Evolutionary conservation across 2,329 filamentous ascomycete genomes (phyloP).

Genomic region (Aspergillus sojae): DNA sequence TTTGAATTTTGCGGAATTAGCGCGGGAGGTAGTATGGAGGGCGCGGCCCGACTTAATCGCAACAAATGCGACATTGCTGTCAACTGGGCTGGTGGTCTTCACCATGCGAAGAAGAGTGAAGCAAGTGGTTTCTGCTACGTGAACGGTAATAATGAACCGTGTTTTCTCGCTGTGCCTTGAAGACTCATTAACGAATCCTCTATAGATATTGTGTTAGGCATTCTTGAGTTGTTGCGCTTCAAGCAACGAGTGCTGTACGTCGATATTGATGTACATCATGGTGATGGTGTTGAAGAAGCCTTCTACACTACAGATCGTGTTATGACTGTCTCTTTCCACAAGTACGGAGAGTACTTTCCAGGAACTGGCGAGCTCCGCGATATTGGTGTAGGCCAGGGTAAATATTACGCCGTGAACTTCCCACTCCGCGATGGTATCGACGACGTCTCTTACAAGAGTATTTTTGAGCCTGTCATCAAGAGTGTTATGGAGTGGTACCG

Average conservation of each 20-base stretch:
- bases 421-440: conserved; percentile 70
- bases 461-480: conserved; percentile 69
- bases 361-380: conserved; percentile 70
- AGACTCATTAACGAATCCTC: conserved; percentile 17
- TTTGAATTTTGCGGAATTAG: conserved; percentile 73
- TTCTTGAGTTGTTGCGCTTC: conserved; percentile 65
- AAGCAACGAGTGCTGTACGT: conserved; percentile 68
- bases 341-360: conserved; percentile 73
- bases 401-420: conserved; percentile 71
- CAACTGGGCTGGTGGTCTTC: conserved; percentile 94
- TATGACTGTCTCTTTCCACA: conserved; percentile 73
- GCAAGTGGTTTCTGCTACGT: conserved; percentile 98
- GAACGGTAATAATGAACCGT: conserved; percentile 62
- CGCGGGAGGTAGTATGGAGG: conserved; percentile 71
- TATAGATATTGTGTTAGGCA: conserved; percentile 66
- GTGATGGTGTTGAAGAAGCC: conserved; percentile 70
- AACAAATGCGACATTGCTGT: conserved; percentile 68
- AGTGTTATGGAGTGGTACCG: conserved; percentile 71
- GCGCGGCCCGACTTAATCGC: conserved; percentile 67
- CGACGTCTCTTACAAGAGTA: conserved; percentile 67
- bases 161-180: background rate
- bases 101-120: conserved; percentile 94
- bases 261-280: conserved; percentile 69
- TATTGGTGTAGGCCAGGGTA: conserved; percentile 68
- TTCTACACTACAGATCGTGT: conserved; percentile 73